Percentiles rank a stretch among this genome's conserved stretches.
Conservation (phyloP, 352 stramenopile genomes). For the Globisporangium canariense region DNA sequence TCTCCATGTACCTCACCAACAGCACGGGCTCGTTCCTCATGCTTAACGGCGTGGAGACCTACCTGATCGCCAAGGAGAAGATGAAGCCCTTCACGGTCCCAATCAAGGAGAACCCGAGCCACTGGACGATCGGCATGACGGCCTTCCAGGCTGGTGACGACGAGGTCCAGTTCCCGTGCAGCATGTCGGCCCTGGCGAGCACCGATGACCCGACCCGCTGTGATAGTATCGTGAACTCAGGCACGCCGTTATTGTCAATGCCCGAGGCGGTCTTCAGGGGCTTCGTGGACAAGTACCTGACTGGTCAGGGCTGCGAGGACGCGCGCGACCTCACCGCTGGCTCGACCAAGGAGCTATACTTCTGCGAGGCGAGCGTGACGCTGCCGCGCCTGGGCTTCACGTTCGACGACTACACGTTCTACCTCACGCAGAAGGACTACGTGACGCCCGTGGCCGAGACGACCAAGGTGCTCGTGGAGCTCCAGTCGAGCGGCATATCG, state of each 20-base stretch:
- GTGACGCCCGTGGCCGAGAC: conserved; percentile 29
- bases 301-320: conserved; percentile 26
- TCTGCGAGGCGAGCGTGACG: conserved; percentile 43
- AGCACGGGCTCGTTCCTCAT: conserved; percentile 57
- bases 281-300: conserved; percentile 38
- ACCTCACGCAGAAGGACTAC: conserved; percentile 59
- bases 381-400: conserved; percentile 49
- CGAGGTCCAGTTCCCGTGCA: conserved; percentile 39
- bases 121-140: conserved; percentile 73
- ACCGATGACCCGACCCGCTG: conserved; percentile 18
- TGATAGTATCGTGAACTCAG: conserved; percentile 57
- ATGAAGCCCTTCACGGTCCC: conserved; percentile 39
- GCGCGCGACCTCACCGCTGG: neutral
- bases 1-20: conserved; percentile 64
- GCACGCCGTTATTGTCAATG: conserved; percentile 56
- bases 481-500: conserved; percentile 31
- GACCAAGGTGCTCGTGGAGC: conserved; percentile 30
- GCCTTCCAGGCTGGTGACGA: conserved; percentile 46
- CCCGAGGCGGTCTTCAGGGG: conserved; percentile 25
- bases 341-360: conserved; percentile 37
- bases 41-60: conserved; percentile 59
- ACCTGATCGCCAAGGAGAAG: conserved; percentile 39
- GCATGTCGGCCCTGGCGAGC: conserved; percentile 4
- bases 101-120: conserved; percentile 32
- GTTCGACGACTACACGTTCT: conserved; percentile 58